phyloP scores from a whole-genome alignment of 2,329 filamentous ascomycete species.

The Claviceps africana region DNA sequence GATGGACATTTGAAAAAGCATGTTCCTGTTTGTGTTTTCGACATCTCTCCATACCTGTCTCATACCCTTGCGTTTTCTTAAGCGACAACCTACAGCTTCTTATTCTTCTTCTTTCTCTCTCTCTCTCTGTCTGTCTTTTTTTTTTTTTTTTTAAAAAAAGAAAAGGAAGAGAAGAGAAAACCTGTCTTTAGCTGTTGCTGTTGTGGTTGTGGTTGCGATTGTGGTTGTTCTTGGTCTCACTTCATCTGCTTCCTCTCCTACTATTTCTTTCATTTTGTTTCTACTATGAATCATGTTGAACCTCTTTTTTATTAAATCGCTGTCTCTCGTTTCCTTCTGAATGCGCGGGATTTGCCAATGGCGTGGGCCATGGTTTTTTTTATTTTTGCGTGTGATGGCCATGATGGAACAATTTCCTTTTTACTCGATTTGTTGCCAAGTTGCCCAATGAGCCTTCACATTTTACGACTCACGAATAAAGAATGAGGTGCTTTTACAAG shows the following conservation, averaged over 20 bases:
- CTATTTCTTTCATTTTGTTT: constrained; percentile 1
- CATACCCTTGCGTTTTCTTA: constrained; percentile 10
- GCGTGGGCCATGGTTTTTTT: neutral
- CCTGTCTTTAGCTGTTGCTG: constrained; percentile 5
- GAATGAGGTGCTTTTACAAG: neutral
- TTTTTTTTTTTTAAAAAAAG: neutral
- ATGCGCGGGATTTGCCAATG: constrained; percentile 2
- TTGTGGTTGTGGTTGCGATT: constrained; percentile 5
- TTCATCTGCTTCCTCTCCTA: constrained; percentile 3
- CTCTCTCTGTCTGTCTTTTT: neutral
- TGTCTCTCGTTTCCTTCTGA: constrained; percentile 3
- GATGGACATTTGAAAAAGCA: constrained; percentile 8
- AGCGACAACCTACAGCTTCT: constrained; percentile 7
- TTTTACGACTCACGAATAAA: constrained; percentile 4
- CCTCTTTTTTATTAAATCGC: neutral
- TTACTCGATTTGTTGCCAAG: constrained; percentile 2
- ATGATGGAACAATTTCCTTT: neutral
- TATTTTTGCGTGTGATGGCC: neutral
- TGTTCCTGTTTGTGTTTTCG: constrained; percentile 8
- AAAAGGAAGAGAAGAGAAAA: too few relatives aligned
- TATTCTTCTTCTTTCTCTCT: neutral
- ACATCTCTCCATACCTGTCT: constrained; percentile 9
- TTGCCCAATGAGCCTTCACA: constrained; percentile 3
- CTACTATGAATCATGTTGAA: constrained; percentile 2
- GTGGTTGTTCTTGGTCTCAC: constrained; percentile 1